Conservation (phyloP, 768 basidiomycete species). For the Boletus edulis region DNA sequence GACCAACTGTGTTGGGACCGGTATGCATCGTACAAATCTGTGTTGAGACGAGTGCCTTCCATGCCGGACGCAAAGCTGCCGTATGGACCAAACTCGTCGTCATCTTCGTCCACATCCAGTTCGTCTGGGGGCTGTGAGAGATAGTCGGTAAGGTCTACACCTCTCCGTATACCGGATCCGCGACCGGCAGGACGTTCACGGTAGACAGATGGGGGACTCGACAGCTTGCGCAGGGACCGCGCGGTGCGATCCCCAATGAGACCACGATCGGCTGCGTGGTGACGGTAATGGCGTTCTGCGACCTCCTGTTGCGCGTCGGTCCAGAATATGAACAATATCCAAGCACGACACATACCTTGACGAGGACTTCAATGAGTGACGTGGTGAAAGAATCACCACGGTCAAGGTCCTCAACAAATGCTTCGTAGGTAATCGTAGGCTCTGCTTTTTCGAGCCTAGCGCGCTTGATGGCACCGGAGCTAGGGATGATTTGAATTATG, state of each 20-base stretch:
- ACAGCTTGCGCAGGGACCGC: constrained; percentile 56
- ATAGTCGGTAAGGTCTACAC: constrained; percentile 49
- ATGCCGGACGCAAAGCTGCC: constrained; percentile 32
- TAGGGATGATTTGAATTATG: constrained; percentile 26
- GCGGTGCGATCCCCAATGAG: constrained; percentile 69
- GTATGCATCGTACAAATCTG: constrained; percentile 68
- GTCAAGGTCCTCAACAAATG: constrained; percentile 75
- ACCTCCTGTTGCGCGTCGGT: constrained; percentile 53
- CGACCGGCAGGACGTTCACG: constrained; percentile 43
- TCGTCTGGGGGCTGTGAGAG: constrained; percentile 52
- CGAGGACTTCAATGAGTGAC: constrained; percentile 69
- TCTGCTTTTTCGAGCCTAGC: constrained; percentile 62
- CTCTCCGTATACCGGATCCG: constrained; percentile 29
- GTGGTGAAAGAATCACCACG: constrained; percentile 80
- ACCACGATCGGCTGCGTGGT: constrained; percentile 47
- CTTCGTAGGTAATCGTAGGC: constrained; percentile 66
- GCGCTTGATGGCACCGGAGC: constrained; percentile 71
- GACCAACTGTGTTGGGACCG: constrained; percentile 35
- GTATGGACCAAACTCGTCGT: constrained; percentile 57
- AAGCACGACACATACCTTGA: constrained; percentile 54
- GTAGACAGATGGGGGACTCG: constrained; percentile 52
- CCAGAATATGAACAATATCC: background rate
- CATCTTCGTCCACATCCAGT: constrained; percentile 62
- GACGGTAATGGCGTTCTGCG: constrained; percentile 65
- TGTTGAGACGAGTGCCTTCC: constrained; percentile 56